Evolutionary conservation across 495 filamentous ascomycete genomes (phyloP), one percentile per base, ranked within the genome.

Genomic region (Achaetomiella virescens): DNA sequence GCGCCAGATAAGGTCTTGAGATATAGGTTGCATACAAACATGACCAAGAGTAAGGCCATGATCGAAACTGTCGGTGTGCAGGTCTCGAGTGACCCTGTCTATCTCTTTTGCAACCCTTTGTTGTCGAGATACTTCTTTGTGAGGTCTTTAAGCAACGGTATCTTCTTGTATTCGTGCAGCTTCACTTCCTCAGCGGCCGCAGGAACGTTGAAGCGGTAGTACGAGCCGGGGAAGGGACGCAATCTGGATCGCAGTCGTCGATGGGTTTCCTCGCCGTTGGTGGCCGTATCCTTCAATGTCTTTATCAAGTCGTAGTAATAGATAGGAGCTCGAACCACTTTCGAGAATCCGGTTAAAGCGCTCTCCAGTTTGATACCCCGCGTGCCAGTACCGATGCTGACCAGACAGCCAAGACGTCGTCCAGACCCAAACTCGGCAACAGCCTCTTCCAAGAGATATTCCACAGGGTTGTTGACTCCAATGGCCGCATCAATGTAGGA

Each of bases 101-200:
- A 17, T 2, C 12, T n/a, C 31, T 27, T 52, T 15, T 1, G 53
- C 56, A 2, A 41, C n/a, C n/a, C n/a, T 22, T 18, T 57, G 12
- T 9, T 11, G 31, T 9, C 1, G 6, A 66, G 48, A 21, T 66
- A 66, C 0, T 51, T 9, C 2, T 5, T 10, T 12, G 63, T 61
- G 38, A 53, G 35, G 1, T 18, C n/a, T 36, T 66, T 57, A 4
- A 66, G 38, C 40, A 48, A 18, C 1, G 31, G 48, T 1, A 64
- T 59, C 21, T 64, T 61, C 33, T 40, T 48, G 27, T 61, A 66
- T 6, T 59, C 31, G 12, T 21, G 20, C 18, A 66, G 50, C 0
- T 25, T 18, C 24, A 95, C 87, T 9, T 91, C 77, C 72, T 91
- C 91, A 20, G 90, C 90, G 46, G 88, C 90, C 62, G 91, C 86